Evolutionary conservation across 2,329 filamentous ascomycete species (phyloP).

Genomic region (Xylariaceae sp.): DNA sequence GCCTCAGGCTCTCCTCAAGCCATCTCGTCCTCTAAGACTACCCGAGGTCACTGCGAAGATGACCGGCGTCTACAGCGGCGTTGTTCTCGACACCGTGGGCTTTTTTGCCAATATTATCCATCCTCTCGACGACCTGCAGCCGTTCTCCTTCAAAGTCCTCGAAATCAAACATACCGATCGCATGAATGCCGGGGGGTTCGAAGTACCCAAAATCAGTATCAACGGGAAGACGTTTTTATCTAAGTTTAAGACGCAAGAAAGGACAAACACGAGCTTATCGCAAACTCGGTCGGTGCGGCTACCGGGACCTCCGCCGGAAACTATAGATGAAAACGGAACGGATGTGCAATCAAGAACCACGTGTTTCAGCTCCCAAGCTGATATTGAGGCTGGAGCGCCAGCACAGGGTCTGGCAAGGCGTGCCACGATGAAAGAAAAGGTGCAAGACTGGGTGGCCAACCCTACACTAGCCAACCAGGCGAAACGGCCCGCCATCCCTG

Average conservation of each 20-base stretch:
- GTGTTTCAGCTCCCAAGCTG: slow-evolving; percentile 12
- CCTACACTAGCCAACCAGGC: slow-evolving; percentile 35
- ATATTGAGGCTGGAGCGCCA: slow-evolving; percentile 20
- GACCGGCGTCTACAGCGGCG: slow-evolving; percentile 55
- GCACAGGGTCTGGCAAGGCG: slow-evolving; percentile 24
- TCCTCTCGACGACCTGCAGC: slow-evolving; percentile 44
- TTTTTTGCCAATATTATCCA: slow-evolving; percentile 61
- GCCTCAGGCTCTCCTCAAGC: slow-evolving; percentile 57
- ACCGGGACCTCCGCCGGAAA: slow-evolving; percentile 11
- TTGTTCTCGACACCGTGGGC: slow-evolving; percentile 49
- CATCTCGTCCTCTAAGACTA: slow-evolving; percentile 49
- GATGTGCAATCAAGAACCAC: slow-evolving; percentile 8
- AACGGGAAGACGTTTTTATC: slow-evolving; percentile 10
- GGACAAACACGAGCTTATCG: slow-evolving; percentile 5
- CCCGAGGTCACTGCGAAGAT: slow-evolving; percentile 51
- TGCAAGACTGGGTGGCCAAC: slow-evolving; percentile 40
- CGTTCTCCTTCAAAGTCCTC: slow-evolving; percentile 45
- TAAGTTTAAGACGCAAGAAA: slow-evolving; percentile 6
- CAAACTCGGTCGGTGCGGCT: slow-evolving; percentile 6
- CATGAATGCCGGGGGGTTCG: slow-evolving; percentile 19
- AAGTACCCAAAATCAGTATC: slow-evolving; percentile 9
- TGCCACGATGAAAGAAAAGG: slow-evolving; percentile 34
- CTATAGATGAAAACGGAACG: slow-evolving; percentile 6
- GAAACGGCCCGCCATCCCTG: slow-evolving; percentile 43
- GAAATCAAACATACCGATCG: slow-evolving; percentile 41